Percentiles rank a stretch among this genome's conserved stretches.
Evolutionary conservation across 768 basidiomycete species (phyloP).

Genomic region (Neoboletus magnificus): DNA sequence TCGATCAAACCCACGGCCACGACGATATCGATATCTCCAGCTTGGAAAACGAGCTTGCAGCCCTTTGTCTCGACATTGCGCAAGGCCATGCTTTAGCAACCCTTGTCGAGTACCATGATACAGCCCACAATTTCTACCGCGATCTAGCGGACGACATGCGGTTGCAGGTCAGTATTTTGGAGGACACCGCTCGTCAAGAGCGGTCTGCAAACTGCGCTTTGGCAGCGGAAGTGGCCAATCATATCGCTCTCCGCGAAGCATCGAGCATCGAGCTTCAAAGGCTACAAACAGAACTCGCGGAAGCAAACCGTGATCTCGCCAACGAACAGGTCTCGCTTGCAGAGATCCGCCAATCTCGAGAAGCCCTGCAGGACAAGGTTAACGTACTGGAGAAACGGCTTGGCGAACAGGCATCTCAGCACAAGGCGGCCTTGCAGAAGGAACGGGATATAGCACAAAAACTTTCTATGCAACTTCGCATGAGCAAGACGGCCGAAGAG

Average conservation of each 20-base stretch:
- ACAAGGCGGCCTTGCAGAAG: conserved; percentile 40
- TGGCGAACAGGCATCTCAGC: conserved; percentile 31
- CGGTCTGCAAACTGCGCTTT: conserved; percentile 18
- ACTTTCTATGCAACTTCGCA: conserved; percentile 49
- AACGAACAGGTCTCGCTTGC: conserved; percentile 20
- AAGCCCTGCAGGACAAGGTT: conserved; percentile 27
- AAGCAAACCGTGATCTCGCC: conserved; percentile 18
- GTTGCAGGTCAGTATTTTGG: conserved; percentile 6
- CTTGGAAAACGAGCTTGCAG: conserved; percentile 20
- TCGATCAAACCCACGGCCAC: not conserved
- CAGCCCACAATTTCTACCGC: conserved; percentile 37
- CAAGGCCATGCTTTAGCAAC: conserved; percentile 7
- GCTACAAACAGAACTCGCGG: conserved; percentile 37
- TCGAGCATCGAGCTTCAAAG: conserved; percentile 41
- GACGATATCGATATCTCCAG: conserved; percentile 1
- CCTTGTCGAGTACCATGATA: conserved; percentile 16
- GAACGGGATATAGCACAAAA: conserved; percentile 47
- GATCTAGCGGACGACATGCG: conserved; percentile 36
- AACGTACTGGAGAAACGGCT: conserved; percentile 27
- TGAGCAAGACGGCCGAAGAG: conserved; percentile 62
- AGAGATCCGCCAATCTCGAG: conserved; percentile 17
- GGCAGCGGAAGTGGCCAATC: conserved; percentile 38
- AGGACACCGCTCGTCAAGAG: conserved; percentile 14
- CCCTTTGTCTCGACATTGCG: conserved; percentile 16
- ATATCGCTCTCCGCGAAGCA: conserved; percentile 40